Percentiles rank a stretch among this genome's conserved stretches.
These are phyloP conservation scores for Artemisia annua DNA, from an alignment of 129 eudicot genomes.

Conservation along the genomic window DNA sequence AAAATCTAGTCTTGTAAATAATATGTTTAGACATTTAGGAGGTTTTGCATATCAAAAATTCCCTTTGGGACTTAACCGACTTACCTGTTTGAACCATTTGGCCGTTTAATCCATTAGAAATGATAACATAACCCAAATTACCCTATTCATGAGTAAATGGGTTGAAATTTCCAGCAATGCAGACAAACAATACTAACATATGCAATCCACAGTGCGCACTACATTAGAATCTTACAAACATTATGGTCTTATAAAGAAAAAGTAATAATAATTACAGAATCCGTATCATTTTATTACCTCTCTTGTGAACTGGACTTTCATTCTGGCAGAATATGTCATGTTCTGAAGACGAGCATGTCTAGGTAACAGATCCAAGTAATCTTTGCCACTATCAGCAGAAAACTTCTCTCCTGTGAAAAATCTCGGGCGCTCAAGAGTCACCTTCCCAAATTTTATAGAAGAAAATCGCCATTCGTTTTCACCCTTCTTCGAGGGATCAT, in stretches of 20 bases:
- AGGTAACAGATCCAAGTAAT: constrained; percentile 51
- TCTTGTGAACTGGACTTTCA: constrained; percentile 39
- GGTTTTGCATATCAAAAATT: background rate
- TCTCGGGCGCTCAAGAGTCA: constrained; percentile 66
- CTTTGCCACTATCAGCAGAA: constrained; percentile 48
- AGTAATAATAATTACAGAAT: background rate
- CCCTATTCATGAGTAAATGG: background rate
- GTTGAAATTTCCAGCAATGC: background rate
- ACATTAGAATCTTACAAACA: background rate
- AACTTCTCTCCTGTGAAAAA: constrained; percentile 60
- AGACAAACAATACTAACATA: background rate
- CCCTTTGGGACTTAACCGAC: background rate
- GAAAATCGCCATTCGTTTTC: constrained; percentile 76
- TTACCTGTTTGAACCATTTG: background rate
- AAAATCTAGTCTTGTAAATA: background rate
- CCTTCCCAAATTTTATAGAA: constrained; percentile 65
- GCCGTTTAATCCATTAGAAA: background rate
- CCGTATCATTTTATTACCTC: constrained; percentile 18
- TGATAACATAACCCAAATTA: background rate
- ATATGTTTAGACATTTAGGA: background rate
- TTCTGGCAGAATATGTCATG: constrained; percentile 68
- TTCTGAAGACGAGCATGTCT: constrained; percentile 87
- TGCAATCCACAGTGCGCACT: background rate
- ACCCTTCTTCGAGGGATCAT: constrained; percentile 79
- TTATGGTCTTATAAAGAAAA: background rate